Percentiles rank a stretch among this genome's conserved stretches.
phyloP scores from a whole-genome alignment of 371 early-diverging fungal species.

The Mucor irregularis region DNA sequence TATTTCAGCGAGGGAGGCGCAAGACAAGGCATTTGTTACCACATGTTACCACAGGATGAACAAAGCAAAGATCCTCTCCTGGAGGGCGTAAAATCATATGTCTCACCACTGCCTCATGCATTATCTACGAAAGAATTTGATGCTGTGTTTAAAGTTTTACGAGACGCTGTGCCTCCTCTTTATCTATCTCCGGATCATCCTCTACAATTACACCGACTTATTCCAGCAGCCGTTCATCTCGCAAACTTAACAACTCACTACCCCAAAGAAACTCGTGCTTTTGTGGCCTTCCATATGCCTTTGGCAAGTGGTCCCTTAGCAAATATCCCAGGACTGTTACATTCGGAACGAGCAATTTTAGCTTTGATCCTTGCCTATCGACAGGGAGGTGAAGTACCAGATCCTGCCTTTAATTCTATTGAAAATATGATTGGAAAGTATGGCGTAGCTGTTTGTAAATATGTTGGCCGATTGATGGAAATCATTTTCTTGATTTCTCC shows the following conservation, averaged over 20 bases:
- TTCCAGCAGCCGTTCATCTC: constrained; percentile 43
- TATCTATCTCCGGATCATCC: constrained; percentile 21
- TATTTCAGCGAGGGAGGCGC: constrained; percentile 58
- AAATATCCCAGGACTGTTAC: constrained; percentile 48
- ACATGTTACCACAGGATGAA: constrained; percentile 27
- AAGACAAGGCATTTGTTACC: constrained; percentile 52
- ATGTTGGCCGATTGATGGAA: constrained; percentile 31
- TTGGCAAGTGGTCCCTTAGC: constrained; percentile 51
- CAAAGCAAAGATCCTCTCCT: constrained; percentile 45
- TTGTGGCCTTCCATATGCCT: constrained; percentile 50
- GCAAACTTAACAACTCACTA: constrained; percentile 46
- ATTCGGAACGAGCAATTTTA: constrained; percentile 48
- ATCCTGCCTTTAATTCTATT: constrained; percentile 23
- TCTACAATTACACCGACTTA: constrained; percentile 35
- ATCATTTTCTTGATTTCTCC: constrained; percentile 30
- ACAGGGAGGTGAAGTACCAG: constrained; percentile 43
- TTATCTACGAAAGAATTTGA: constrained; percentile 22
- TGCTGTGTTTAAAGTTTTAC: constrained; percentile 20
- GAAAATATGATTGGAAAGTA: constrained; percentile 22
- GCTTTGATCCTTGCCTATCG: constrained; percentile 49
- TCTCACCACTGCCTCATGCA: constrained; percentile 23
- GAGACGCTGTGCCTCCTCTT: constrained; percentile 27
- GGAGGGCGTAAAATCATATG: constrained; percentile 41
- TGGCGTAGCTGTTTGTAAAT: constrained; percentile 27
- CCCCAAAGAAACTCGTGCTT: constrained; percentile 52